Evolutionary conservation across 2,329 filamentous ascomycete species (phyloP).

Genomic region (Ascochyta rabiei): DNA sequence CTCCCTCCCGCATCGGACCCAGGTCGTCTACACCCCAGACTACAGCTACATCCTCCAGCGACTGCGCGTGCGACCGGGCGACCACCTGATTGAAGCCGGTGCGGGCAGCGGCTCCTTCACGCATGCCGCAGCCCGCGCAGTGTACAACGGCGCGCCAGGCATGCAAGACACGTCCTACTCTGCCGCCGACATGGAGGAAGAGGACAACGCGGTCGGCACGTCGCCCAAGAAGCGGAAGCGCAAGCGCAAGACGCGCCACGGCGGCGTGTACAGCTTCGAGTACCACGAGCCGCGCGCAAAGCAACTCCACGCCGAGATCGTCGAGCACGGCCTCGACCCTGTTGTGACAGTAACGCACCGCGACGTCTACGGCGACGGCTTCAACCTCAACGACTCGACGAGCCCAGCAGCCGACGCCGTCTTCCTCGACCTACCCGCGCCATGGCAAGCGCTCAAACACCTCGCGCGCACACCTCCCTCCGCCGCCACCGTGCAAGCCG

Average conservation of each 20-base stretch:
- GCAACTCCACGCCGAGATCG: constrained; percentile 72
- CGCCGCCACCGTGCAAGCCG: constrained; percentile 28
- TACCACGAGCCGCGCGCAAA: constrained; percentile 75
- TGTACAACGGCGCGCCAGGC: constrained; percentile 73
- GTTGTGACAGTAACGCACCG: constrained; percentile 77
- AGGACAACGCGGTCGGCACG: constrained; percentile 37
- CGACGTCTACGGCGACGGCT: constrained; percentile 79
- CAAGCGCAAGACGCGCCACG: constrained; percentile 51
- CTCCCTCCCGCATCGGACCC: constrained; percentile 79
- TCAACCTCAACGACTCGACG: constrained; percentile 57
- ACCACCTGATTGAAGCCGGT: constrained; percentile 77
- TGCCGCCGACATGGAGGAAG: constrained; percentile 30
- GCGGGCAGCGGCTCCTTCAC: constrained; percentile 85
- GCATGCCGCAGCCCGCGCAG: constrained; percentile 75
- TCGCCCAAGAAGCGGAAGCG: constrained; percentile 26
- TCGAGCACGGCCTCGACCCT: constrained; percentile 67
- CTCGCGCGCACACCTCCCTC: constrained; percentile 62
- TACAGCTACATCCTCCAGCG: constrained; percentile 84
- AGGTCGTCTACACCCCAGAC: constrained; percentile 86
- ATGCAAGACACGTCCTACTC: constrained; percentile 17
- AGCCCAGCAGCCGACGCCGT: constrained; percentile 65
- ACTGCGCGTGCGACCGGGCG: constrained; percentile 74
- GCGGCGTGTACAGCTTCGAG: constrained; percentile 82
- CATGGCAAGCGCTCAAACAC: constrained; percentile 79
- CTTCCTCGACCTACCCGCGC: constrained; percentile 81